Evolutionary conservation across 768 basidiomycete species (phyloP).

Genomic region (Mycena leptocephala): DNA sequence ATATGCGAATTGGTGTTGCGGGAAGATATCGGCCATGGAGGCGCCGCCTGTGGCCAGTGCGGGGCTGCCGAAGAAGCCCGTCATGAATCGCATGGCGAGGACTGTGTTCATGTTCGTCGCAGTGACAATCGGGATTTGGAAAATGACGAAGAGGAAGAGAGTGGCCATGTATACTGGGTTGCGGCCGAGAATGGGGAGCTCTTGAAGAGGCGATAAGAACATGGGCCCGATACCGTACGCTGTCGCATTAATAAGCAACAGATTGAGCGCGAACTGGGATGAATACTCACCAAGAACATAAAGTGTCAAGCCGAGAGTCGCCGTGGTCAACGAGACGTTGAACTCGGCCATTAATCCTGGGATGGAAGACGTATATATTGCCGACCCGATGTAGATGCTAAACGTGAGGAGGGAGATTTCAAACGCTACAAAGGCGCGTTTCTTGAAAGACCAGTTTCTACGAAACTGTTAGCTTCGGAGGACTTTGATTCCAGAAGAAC

Average conservation of each 20-base stretch:
- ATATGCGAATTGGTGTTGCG: slow-evolving; percentile 5
- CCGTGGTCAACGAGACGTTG: too few species aligned
- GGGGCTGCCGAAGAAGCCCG: slow-evolving; percentile 51
- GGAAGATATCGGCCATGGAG: slow-evolving; percentile 13
- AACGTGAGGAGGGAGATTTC: too few species aligned
- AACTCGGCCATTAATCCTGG: too few species aligned
- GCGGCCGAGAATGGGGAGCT: slow-evolving; percentile 50
- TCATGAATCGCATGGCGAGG: slow-evolving; percentile 51
- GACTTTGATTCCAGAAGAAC: background rate
- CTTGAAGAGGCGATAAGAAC: slow-evolving; percentile 48
- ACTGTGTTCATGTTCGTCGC: slow-evolving; percentile 47
- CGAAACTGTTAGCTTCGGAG: slow-evolving; percentile 19
- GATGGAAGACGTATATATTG: too few species aligned
- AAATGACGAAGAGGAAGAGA: slow-evolving; percentile 47
- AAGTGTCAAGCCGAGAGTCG: slow-evolving; percentile 45
- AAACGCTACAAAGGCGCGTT: too few species aligned
- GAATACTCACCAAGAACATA: slow-evolving; percentile 43
- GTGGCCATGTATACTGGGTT: slow-evolving; percentile 51
- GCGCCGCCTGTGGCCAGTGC: slow-evolving; percentile 47
- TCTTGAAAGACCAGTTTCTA: slow-evolving; percentile 50
- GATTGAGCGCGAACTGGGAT: background rate
- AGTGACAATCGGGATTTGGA: slow-evolving; percentile 51
- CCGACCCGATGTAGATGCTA: too few species aligned
- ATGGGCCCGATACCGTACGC: slow-evolving; percentile 43
- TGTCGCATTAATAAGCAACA: background rate